Conservation (phyloP, 2,329 filamentous ascomycete genomes). For the Alternaria sp. region DNA sequence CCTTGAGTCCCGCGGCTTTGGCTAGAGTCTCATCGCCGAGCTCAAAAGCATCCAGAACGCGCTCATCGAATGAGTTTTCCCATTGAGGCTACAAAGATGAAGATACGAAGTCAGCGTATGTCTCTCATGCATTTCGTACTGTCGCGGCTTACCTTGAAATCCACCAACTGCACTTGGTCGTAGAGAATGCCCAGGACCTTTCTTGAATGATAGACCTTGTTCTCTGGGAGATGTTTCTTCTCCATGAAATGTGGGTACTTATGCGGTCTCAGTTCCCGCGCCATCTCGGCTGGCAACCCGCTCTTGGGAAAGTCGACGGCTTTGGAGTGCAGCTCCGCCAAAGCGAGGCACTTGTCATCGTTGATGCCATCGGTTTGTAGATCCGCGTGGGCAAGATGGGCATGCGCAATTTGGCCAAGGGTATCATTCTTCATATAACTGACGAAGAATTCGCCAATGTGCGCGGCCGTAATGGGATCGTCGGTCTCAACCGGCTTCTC, state of each 20-base stretch:
- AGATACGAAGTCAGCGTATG: background rate
- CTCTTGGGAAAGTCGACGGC: conserved; percentile 96
- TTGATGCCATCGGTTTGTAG: conserved; percentile 66
- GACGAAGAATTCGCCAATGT: conserved; percentile 86
- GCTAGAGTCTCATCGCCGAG: conserved; percentile 63
- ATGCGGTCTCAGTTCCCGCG: conserved; percentile 63
- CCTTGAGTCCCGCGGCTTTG: conserved; percentile 71
- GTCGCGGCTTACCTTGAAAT: conserved; percentile 61
- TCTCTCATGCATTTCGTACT: background rate
- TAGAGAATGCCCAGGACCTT: conserved; percentile 83
- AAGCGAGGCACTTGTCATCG: conserved; percentile 68
- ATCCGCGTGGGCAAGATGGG: conserved; percentile 83
- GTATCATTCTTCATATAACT: conserved; percentile 91
- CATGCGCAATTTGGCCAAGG: conserved; percentile 77
- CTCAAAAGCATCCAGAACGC: conserved; percentile 71
- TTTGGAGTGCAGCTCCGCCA: conserved; percentile 83
- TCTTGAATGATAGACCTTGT: conserved; percentile 67
- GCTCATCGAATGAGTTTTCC: conserved; percentile 73
- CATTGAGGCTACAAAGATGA: conserved; percentile 63
- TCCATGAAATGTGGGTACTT: conserved; percentile 90
- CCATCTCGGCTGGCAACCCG: conserved; percentile 76
- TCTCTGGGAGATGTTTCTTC: conserved; percentile 59
- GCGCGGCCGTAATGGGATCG: conserved; percentile 70
- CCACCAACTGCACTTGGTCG: conserved; percentile 71
- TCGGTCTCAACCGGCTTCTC: conserved; percentile 63